Conservation (phyloP, 768 basidiomycete species). For the Phlegmacium glaucopus region DNA sequence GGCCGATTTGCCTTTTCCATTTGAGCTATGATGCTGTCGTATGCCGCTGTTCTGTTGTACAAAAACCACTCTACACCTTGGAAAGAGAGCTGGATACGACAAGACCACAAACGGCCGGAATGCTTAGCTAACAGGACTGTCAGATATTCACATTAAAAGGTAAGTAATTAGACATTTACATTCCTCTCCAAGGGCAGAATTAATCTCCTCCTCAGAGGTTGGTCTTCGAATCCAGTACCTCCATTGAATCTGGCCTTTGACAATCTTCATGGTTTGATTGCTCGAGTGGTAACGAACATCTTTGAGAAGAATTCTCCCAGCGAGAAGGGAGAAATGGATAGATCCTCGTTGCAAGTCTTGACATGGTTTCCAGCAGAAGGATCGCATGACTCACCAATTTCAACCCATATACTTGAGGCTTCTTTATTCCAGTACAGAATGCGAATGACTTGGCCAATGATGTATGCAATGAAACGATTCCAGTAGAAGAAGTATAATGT, state of each 20-base stretch:
- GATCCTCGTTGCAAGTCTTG: constrained; percentile 51
- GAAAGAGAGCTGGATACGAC: constrained; percentile 75
- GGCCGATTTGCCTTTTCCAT: constrained; percentile 46
- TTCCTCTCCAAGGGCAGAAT: constrained; percentile 46
- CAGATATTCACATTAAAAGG: neutral
- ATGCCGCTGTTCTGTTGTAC: constrained; percentile 87
- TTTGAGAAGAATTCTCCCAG: constrained; percentile 85
- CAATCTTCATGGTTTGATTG: constrained; percentile 83
- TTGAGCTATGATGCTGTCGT: constrained; percentile 80
- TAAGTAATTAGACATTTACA: constrained; percentile 37
- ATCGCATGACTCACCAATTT: constrained; percentile 54
- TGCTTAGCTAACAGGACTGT: constrained; percentile 27
- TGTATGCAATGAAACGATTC: constrained; percentile 76
- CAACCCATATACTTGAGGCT: constrained; percentile 77
- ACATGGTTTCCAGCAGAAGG: neutral
- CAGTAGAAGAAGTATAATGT: constrained; percentile 87
- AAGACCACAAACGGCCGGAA: constrained; percentile 45
- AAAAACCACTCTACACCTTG: constrained; percentile 93
- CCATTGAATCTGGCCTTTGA: constrained; percentile 88
- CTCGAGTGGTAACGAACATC: constrained; percentile 88
- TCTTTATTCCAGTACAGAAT: constrained; percentile 76
- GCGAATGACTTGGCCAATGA: constrained; percentile 65
- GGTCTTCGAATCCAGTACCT: constrained; percentile 89
- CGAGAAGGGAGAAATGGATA: constrained; percentile 86
- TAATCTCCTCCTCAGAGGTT: constrained; percentile 69